Conservation (phyloP, 2,329 filamentous ascomycete genomes). For the Cladosporium sp. region DNA sequence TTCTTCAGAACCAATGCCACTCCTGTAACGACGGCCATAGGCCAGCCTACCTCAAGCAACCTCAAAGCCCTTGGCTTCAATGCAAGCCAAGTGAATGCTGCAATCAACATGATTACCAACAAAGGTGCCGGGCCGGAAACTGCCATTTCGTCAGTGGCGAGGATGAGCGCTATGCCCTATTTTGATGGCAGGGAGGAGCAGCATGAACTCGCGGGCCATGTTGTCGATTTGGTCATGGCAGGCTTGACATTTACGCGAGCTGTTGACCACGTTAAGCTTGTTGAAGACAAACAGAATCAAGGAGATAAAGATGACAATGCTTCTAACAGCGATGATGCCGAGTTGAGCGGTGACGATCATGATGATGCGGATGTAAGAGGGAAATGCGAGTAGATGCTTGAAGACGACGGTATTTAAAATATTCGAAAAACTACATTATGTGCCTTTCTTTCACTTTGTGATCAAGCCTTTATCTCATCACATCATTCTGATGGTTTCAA, state of each 20-base stretch:
- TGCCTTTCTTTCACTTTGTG: too few relatives aligned
- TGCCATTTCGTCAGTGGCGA: not conserved
- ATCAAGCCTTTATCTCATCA: too few relatives aligned
- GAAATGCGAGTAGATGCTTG: too few relatives aligned
- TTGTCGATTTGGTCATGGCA: not conserved
- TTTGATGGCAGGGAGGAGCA: not conserved
- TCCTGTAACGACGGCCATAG: not conserved
- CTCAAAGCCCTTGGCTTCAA: not conserved
- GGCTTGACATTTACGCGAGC: not conserved
- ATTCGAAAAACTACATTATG: too few relatives aligned
- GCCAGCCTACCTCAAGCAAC: not conserved
- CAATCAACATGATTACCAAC: not conserved
- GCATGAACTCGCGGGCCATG: not conserved
- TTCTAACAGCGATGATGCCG: too few relatives aligned
- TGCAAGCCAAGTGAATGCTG: not conserved
- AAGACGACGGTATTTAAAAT: too few relatives aligned
- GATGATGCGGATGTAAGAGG: too few relatives aligned
- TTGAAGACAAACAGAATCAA: too few relatives aligned
- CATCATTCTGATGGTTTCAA: too few relatives aligned
- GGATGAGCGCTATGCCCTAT: not conserved
- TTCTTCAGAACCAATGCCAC: not conserved
- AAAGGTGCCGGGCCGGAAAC: not conserved
- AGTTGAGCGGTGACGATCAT: too few relatives aligned
- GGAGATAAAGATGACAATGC: too few relatives aligned
- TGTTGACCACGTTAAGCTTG: too few relatives aligned